phyloP scores from a whole-genome alignment of 495 filamentous ascomycete species.

The Letharia lupina region DNA sequence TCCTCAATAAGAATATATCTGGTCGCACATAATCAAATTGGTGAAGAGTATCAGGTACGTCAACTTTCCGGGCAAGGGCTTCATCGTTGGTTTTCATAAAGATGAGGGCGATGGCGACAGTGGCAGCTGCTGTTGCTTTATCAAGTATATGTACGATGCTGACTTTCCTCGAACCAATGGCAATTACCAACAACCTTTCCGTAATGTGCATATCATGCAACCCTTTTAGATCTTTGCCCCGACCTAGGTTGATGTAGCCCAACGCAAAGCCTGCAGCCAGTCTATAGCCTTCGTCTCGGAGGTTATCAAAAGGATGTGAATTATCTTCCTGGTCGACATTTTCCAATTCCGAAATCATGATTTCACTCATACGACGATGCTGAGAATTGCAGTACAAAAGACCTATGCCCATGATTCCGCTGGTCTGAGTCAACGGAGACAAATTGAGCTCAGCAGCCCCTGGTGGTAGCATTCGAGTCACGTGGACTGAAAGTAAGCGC shows the following conservation, averaged over 20 bases:
- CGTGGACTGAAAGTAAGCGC: constrained; percentile 91
- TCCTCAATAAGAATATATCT: constrained; percentile 84
- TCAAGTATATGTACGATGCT: constrained; percentile 86
- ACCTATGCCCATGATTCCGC: constrained; percentile 95
- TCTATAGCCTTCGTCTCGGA: constrained; percentile 90
- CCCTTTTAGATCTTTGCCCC: constrained; percentile 78
- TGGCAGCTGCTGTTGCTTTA: constrained; percentile 81
- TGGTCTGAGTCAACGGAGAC: constrained; percentile 88
- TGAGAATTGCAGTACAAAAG: constrained; percentile 91
- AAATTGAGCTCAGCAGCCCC: constrained; percentile 92
- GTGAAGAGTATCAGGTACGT: constrained; percentile 78
- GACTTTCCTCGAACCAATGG: constrained; percentile 78
- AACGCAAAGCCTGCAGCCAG: constrained; percentile 90
- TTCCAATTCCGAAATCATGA: constrained; percentile 96
- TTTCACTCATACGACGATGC: constrained; percentile 95
- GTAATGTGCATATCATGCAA: constrained; percentile 91
- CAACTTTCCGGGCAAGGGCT: constrained; percentile 82
- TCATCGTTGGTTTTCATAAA: constrained; percentile 96
- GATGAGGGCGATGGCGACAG: constrained; percentile 82
- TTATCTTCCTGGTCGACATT: constrained; percentile 67
- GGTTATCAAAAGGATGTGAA: constrained; percentile 49
- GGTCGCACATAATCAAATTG: constrained; percentile 94
- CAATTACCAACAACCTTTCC: constrained; percentile 74
- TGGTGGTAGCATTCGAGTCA: constrained; percentile 83
- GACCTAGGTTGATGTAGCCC: constrained; percentile 89